phyloP scores from a whole-genome alignment of 805 yeast species.

The Zygosaccharomyces rouxii region DNA sequence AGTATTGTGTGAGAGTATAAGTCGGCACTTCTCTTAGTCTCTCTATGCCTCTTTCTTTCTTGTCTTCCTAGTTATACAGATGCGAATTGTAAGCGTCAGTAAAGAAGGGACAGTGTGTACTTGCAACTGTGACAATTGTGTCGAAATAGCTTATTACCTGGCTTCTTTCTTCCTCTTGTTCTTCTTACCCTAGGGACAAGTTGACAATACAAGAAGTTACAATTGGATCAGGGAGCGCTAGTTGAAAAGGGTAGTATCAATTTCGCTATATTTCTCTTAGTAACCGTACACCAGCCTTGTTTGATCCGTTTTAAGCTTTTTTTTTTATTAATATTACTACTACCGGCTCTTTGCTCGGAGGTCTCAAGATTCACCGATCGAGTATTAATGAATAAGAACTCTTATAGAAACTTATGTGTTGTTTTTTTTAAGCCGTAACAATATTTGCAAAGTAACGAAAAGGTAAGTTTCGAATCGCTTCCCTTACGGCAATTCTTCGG shows the following conservation, averaged over 20 bases:
- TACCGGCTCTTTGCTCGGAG: constrained; percentile 6
- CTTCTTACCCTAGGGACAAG: constrained; percentile 5
- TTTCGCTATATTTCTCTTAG: neutral
- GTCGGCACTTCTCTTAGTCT: neutral
- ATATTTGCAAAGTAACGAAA: neutral
- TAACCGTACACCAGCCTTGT: constrained; percentile 8
- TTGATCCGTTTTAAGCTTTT: constrained; percentile 6
- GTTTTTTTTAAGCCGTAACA: neutral
- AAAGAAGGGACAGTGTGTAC: neutral
- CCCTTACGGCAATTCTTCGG: neutral
- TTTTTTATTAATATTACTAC: neutral
- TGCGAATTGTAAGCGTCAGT: neutral
- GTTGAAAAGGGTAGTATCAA: constrained; percentile 3
- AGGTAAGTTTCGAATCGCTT: neutral
- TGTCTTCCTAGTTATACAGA: neutral
- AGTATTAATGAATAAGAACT: constrained; percentile 1
- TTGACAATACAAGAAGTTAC: constrained; percentile 2
- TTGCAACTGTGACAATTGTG: neutral
- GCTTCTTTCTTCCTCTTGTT: neutral
- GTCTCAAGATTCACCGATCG: constrained; percentile 5
- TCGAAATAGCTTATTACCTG: neutral
- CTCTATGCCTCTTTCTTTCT: neutral
- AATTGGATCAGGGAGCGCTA: constrained; percentile 6
- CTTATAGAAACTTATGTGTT: neutral
- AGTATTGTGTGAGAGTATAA: neutral